Evolutionary conservation across 768 basidiomycete species (phyloP), one percentile per base, ranked within the genome.

Genomic region (Pulveroboletus frians): DNA sequence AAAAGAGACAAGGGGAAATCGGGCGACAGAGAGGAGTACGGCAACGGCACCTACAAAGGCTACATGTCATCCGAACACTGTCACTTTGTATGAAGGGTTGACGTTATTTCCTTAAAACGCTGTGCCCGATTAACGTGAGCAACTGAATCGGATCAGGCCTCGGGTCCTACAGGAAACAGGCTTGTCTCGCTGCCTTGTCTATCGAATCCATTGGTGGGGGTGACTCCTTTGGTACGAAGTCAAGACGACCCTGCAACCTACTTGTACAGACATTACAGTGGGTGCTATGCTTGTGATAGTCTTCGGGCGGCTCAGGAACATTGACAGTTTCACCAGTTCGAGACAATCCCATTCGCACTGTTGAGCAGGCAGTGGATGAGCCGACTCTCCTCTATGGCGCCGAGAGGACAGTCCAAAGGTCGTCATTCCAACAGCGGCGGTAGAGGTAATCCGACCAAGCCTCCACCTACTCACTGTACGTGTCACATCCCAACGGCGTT

Each of bases 381-480:
- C 27, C 51, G 43, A 30, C 18, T 43, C 26, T 39, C 51, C 5
- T 37, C 50, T 4, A 60, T 57, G 53, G 45, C 59, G 1, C n/a
- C 35, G 9, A 55, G 49, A n/a, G 35, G 56, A 39, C 41, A 40
- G 10, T 51, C 45, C 23, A 39, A 41, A 43, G 18, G 38, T 18
- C 47, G 43, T 9, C 41, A 27, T n/a, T 37, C 43, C 20, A 39
- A 48, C 4, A 35, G 15, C 37, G 38, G 20, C 20, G 23, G 45
- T 8, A 51, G 51, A 42, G 34, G 35, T 11, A 34, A 54, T 31
- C 30, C 37, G 18, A 21, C 35, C 11, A 55, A 39, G 10, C 53
- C 39, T 13, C 57, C 50, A 11, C 61, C 54, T 38, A 67, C 66
- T 5, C 66, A 67, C 42, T 67, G 66, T 39, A 18, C 54, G 67